Base-by-base conservation (phyloP, 225 moss, liverwort and hornwort genomes). In the Pleurozium schreberi region DNA sequence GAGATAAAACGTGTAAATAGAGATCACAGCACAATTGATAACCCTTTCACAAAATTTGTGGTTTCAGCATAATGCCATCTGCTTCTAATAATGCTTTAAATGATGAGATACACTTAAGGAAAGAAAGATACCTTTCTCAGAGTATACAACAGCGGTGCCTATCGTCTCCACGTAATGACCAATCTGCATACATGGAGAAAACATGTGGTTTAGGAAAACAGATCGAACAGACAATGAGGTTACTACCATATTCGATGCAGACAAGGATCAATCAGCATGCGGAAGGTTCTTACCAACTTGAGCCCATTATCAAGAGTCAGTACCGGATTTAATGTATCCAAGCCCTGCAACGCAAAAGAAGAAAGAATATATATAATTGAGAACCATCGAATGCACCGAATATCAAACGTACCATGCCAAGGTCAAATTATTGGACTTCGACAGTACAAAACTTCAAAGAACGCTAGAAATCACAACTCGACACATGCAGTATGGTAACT, bases 101-200 rank as follows among this genome's bases (percentile, higher is more conserved):
- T 21, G 52, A 80, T 34, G 49, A 79, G 68, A 57, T 49, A 18
- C 22, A 66, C 45, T 81, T 67, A 23, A 36, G 33, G 88, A 82
- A 89, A 85, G 21, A 88, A 59, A 59, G 45, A 85, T 82, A 92
- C 93, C 94, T 91, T 88, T 89, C 89, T 93, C 94, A 75, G 92
- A 92, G 73, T 91, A 94, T 22, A 91, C 85, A 66, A 94, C 85
- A 87, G 92, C 88, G 84, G 89, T 87, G 87, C 94, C 94, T 85
- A 94, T 66, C 67, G 94, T 93, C 85, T 94, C 94, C 84, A 84
- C 81, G 86, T 94, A 94, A 84, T 88, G 91, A 52, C 93, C 92
- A 78, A 94, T 92, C 93, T 94, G 90, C 70, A 70, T 74, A 61
- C 67, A 85, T 22, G 49, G 42, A 79, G 85, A 76, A n/a, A 66